Percentiles rank a stretch among this genome's conserved stretches.
Evolutionary conservation across 805 yeast genomes (phyloP).

Genomic region (Candida cerambycidarum): DNA sequence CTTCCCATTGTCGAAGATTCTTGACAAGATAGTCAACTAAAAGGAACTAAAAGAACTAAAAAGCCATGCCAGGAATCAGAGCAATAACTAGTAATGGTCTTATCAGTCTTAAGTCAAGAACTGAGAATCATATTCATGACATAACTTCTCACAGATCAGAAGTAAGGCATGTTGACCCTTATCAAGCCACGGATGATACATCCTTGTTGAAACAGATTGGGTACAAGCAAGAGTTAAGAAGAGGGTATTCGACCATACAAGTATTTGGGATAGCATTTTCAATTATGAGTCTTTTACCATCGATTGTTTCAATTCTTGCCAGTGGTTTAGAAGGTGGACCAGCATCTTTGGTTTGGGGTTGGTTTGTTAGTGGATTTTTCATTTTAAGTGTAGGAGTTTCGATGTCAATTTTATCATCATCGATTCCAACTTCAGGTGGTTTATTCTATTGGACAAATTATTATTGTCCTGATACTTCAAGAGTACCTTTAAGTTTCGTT

Average conservation of each 20-base stretch:
- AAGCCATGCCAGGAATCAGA: slow-evolving; percentile 2
- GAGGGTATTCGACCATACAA: slow-evolving; percentile 60
- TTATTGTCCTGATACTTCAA: slow-evolving; percentile 56
- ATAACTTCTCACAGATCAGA: slow-evolving; percentile 19
- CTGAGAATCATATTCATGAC: slow-evolving; percentile 13
- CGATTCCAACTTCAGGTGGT: slow-evolving; percentile 78
- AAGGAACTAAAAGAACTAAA: no score
- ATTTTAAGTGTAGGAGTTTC: slow-evolving; percentile 58
- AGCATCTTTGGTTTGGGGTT: slow-evolving; percentile 69
- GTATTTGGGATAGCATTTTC: slow-evolving; percentile 72
- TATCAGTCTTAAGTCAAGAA: slow-evolving; percentile 9
- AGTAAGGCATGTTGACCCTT: slow-evolving; percentile 20
- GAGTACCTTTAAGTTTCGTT: slow-evolving; percentile 56
- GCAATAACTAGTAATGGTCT: slow-evolving; percentile 13
- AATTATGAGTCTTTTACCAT: slow-evolving; percentile 69
- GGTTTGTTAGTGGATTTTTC: slow-evolving; percentile 60
- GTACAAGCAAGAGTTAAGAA: slow-evolving; percentile 64
- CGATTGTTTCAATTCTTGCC: slow-evolving; percentile 55
- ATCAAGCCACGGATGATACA: slow-evolving; percentile 18
- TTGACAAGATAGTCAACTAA: no score
- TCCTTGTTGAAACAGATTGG: slow-evolving; percentile 54
- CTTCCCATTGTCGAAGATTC: background rate
- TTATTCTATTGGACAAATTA: slow-evolving; percentile 50
- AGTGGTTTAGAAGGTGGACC: slow-evolving; percentile 63
- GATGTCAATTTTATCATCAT: slow-evolving; percentile 65